Evolutionary conservation across 2,329 filamentous ascomycete species (phyloP).

Genomic region (Elsinoe batatas): DNA sequence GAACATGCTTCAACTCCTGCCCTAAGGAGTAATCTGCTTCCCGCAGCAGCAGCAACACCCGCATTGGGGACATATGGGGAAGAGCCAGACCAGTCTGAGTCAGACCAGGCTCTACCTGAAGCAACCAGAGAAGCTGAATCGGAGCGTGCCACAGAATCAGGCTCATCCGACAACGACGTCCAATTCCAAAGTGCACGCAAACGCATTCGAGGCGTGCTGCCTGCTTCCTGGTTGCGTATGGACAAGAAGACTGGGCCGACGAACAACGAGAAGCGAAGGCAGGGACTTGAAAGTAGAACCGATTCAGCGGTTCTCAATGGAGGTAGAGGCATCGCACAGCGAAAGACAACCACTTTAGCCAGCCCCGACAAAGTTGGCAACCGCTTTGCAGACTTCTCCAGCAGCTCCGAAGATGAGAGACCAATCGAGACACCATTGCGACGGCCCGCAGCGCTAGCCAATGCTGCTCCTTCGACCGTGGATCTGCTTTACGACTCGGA

Average conservation of each 20-base stretch:
- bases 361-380: neutral
- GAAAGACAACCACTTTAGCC: neutral
- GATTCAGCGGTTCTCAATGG: conserved; percentile 13
- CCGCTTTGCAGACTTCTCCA: conserved; percentile 10
- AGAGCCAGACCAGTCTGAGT: too few relatives aligned
- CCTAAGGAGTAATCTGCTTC: neutral
- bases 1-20: neutral
- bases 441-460: too few relatives aligned
- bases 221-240: conserved; percentile 41
- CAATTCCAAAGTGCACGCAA: conserved; percentile 29
- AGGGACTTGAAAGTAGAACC: neutral
- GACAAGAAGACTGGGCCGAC: conserved; percentile 27
- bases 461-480: neutral
- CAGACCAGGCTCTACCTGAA: too few relatives aligned
- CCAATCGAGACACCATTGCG: neutral
- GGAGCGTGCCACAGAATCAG: conserved; percentile 17
- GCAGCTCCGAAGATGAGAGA: neutral
- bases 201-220: conserved; percentile 39
- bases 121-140: conserved; percentile 18
- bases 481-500: conserved; percentile 12
- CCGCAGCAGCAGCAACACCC: neutral
- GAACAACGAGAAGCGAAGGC: conserved; percentile 16
- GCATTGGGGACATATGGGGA: neutral
- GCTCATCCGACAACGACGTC: conserved; percentile 22
- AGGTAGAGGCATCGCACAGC: conserved; percentile 23